These are phyloP conservation scores for Selaginella moellendorffii DNA, from an alignment of 75 land plant genomes.

Conservation along the genomic window DNA sequence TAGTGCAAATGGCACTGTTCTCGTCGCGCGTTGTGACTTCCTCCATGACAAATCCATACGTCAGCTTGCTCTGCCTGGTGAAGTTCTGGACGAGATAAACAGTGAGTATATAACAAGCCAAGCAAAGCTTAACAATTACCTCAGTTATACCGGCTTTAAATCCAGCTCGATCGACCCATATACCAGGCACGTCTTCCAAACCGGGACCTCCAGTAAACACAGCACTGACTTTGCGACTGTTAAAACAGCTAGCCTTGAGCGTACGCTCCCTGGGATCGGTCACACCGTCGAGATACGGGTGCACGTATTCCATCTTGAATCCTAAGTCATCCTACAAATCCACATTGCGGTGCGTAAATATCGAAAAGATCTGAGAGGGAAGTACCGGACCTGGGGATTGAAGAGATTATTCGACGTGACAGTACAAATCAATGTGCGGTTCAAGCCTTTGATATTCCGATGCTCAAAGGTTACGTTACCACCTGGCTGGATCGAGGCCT, in stretches of 20 bases:
- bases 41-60: slow-evolving; percentile 86
- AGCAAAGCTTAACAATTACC: no score
- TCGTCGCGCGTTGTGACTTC: slow-evolving; percentile 97
- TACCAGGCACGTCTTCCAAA: slow-evolving; percentile 82
- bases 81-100: slow-evolving; percentile 32
- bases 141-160: slow-evolving; percentile 85
- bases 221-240: slow-evolving; percentile 91
- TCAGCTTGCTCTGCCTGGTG: slow-evolving; percentile 87
- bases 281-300: slow-evolving; percentile 87
- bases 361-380: no score
- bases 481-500: slow-evolving; percentile 94
- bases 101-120: background rate
- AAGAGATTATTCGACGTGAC: slow-evolving; percentile 86
- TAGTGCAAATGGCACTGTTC: slow-evolving; percentile 60
- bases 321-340: slow-evolving; percentile 73
- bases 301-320: slow-evolving; percentile 93
- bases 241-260: slow-evolving; percentile 72
- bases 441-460: slow-evolving; percentile 28
- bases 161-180: slow-evolving; percentile 92
- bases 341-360: background rate
- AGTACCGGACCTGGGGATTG: slow-evolving; percentile 98
- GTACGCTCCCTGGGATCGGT: slow-evolving; percentile 62
- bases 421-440: background rate
- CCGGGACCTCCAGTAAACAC: slow-evolving; percentile 99
- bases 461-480: slow-evolving; percentile 95